These are phyloP conservation scores for Begonia fuchsioides DNA, from an alignment of 306 rosid genomes.

Conservation along the genomic window DNA sequence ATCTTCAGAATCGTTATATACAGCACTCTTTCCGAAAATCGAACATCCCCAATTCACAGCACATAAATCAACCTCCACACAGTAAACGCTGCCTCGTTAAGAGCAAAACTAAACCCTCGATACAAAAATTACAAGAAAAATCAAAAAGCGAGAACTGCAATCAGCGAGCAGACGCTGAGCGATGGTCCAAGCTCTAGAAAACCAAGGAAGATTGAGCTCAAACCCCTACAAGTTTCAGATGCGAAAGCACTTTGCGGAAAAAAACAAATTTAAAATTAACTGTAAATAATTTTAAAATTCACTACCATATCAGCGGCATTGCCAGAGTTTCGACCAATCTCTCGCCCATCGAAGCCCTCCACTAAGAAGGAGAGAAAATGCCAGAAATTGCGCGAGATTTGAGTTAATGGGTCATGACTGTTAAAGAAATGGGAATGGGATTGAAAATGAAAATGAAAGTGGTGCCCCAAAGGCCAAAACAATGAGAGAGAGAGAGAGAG, in stretches of 20 bases:
- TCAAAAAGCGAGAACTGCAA: too few species aligned
- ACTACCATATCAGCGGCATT: neutral
- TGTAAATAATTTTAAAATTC: neutral
- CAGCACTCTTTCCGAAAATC: neutral
- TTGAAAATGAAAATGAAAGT: neutral
- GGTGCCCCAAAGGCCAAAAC: neutral
- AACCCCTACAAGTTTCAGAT: neutral
- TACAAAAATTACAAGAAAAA: neutral
- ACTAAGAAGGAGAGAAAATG: neutral
- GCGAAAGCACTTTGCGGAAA: neutral
- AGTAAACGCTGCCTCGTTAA: neutral
- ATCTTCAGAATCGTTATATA: slow-evolving; percentile 13
- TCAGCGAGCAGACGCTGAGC: too few species aligned
- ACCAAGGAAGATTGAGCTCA: too few species aligned
- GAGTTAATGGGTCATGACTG: neutral
- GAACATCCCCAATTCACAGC: neutral
- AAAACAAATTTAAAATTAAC: neutral
- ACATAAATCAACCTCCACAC: neutral
- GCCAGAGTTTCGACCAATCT: neutral
- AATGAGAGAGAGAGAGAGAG: neutral
- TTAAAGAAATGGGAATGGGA: neutral
- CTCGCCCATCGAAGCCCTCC: neutral
- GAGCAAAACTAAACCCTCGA: neutral
- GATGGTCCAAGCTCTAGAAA: too few species aligned
- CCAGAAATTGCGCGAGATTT: neutral